A percentile compares a stretch with the other conserved stretches of the same genome.
Evolutionary conservation across 805 yeast genomes (phyloP).

Genomic region (Yamadazyma takamatsuzukensis): DNA sequence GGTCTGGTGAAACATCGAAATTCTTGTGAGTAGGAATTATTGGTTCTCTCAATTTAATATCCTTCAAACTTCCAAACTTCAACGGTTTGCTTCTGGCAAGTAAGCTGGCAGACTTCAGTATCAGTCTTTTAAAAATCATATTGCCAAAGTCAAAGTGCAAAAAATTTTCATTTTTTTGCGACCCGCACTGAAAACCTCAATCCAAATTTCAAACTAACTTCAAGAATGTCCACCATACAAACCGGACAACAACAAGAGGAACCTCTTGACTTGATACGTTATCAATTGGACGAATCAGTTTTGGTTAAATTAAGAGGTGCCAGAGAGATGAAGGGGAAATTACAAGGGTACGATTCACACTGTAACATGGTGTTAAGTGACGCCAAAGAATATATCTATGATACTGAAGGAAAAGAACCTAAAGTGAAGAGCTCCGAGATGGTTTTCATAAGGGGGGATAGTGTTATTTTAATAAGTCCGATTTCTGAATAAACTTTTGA

Average conservation of each 20-base stretch:
- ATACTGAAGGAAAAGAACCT: constrained; percentile 39
- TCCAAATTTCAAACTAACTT: too few species aligned
- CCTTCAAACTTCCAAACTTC: constrained; percentile 21
- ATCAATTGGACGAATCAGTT: constrained; percentile 81
- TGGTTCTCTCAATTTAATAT: constrained; percentile 67
- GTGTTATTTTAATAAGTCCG: constrained; percentile 77
- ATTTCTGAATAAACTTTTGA: constrained; percentile 18
- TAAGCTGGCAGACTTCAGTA: constrained; percentile 32
- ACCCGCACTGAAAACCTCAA: too few species aligned
- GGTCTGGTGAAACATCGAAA: constrained; percentile 72
- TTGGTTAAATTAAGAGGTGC: constrained; percentile 91
- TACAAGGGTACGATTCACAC: constrained; percentile 95
- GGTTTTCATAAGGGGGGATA: constrained; percentile 97
- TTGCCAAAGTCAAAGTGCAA: neutral
- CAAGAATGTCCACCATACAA: constrained; percentile 28
- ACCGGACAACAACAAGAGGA: constrained; percentile 45
- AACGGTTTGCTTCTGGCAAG: constrained; percentile 37
- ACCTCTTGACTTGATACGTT: constrained; percentile 87
- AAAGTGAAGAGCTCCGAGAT: constrained; percentile 67
- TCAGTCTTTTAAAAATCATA: constrained; percentile 9
- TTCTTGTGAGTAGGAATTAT: constrained; percentile 78
- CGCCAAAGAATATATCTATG: constrained; percentile 80
- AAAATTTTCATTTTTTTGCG: neutral
- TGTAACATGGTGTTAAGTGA: constrained; percentile 95
- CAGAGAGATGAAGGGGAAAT: constrained; percentile 82